Conservation (phyloP, 192 early-diverging fungal genomes). For the Chytriomyces hyalinus region DNA sequence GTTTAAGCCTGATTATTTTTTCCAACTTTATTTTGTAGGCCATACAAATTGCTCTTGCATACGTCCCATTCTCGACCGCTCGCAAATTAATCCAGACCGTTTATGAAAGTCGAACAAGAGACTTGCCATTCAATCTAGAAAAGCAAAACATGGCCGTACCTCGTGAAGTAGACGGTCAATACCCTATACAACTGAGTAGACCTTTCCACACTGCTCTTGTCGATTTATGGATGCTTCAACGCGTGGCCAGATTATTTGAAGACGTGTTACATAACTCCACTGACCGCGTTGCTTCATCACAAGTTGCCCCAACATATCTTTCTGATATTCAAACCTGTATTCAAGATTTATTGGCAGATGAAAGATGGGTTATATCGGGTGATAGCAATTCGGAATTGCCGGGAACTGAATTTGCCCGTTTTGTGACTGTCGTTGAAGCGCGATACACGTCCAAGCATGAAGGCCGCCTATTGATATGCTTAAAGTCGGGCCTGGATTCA, state of each 20-base stretch:
- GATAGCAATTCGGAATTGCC: too few species aligned
- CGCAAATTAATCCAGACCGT: neutral
- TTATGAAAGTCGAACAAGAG: neutral
- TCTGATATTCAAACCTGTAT: too few species aligned
- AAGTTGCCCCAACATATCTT: too few species aligned
- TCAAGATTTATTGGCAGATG: too few species aligned
- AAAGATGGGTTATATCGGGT: too few species aligned
- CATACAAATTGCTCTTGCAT: conserved; percentile 5
- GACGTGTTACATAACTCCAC: neutral
- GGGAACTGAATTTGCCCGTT: too few species aligned
- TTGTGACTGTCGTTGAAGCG: too few species aligned
- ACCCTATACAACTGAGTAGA: neutral
- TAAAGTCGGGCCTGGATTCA: too few species aligned
- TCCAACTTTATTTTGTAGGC: neutral
- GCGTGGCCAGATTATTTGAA: neutral
- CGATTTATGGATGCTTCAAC: neutral
- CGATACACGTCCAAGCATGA: too few species aligned
- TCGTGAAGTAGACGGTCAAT: neutral
- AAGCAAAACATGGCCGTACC: neutral
- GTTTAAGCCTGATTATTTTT: neutral
- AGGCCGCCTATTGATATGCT: too few species aligned
- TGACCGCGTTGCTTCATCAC: too few species aligned
- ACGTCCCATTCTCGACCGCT: neutral
- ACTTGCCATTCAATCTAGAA: neutral
- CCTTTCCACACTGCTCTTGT: neutral